Evolutionary conservation across 2,329 filamentous ascomycete genomes (phyloP), one percentile per base, ranked within the genome.

Genomic region (Colletotrichum sp.): DNA sequence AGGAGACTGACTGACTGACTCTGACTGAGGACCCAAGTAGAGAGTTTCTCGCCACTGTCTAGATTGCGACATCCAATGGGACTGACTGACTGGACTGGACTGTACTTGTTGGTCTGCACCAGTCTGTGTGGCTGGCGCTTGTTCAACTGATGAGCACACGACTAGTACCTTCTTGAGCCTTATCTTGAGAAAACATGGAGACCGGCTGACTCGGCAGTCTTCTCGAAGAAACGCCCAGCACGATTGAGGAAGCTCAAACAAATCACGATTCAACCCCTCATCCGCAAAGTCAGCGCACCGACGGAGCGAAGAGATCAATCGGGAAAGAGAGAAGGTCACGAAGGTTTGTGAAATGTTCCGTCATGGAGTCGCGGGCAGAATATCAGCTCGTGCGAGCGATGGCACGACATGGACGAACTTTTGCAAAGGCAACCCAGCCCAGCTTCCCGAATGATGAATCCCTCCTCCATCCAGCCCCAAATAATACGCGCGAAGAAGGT

Each of bases 221-320:
- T 39, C 6, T 24, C 28, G 16, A 28, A 34, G 22, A 59, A 52
- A 22, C 44, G 44, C 44, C 55, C 55, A 63, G 22, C n/a, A 22
- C 59, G 28, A n/a, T 32, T 63, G 59, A 63, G 18, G 26, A n/a
- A 24, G 32, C 28, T 63, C 59, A 22, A 52, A 52, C 44, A 52
- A 52, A 52, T 13, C 44, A 52, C 44, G 44, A 52, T 52, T 22
- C 59, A 36, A 10, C 59, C 59, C 59, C 59, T 63, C 57, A 32
- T 22, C 9, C 22, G 26, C 59, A 22, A 39, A 16, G 22, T 18
- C 60, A 30, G 60, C 34, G 30, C 24, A 60, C 22, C 18, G 8
- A n/a, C 64, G 64, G 73, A 77, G 75, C 60, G 70, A 75, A 62
- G 71, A 52, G 68, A 76, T 65, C 71, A 77, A 74, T 64, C 28